Conservation (phyloP, 2,329 filamentous ascomycete species). For the Alternaria novae-zelandiae region DNA sequence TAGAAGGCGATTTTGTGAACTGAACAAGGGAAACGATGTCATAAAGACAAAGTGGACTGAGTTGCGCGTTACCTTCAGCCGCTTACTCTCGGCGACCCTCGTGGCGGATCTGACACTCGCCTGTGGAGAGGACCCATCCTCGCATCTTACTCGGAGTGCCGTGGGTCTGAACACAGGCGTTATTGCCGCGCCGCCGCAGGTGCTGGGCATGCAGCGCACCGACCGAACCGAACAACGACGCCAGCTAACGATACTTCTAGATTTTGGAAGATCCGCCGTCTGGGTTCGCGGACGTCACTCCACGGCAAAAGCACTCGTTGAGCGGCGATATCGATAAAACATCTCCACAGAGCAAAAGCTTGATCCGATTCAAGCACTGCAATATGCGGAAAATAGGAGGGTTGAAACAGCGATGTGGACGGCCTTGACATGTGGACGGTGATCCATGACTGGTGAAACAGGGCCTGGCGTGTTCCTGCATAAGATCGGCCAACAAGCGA, state of each 20-base stretch:
- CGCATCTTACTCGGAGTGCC: neutral
- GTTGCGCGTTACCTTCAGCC: neutral
- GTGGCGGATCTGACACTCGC: neutral
- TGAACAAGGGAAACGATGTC: neutral
- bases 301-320: slow-evolving; percentile 1
- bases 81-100: slow-evolving; percentile 1
- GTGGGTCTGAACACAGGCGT: neutral
- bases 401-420: slow-evolving; percentile 7
- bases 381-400: slow-evolving; percentile 6
- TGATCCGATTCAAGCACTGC: slow-evolving; percentile 10
- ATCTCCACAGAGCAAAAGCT: slow-evolving; percentile 8
- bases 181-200: neutral
- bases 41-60: neutral
- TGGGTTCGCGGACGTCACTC: neutral
- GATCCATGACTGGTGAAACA: slow-evolving; percentile 13
- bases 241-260: neutral
- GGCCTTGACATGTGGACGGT: neutral
- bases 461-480: slow-evolving; percentile 2
- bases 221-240: neutral
- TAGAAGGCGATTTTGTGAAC: neutral
- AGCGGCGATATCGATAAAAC: slow-evolving; percentile 8
- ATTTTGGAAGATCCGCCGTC: neutral
- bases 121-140: neutral
- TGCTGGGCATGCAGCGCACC: neutral
- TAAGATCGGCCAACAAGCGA: slow-evolving; percentile 9